Evolutionary conservation across 345 rosid species (phyloP).

Genomic region (Populus deltoides): DNA sequence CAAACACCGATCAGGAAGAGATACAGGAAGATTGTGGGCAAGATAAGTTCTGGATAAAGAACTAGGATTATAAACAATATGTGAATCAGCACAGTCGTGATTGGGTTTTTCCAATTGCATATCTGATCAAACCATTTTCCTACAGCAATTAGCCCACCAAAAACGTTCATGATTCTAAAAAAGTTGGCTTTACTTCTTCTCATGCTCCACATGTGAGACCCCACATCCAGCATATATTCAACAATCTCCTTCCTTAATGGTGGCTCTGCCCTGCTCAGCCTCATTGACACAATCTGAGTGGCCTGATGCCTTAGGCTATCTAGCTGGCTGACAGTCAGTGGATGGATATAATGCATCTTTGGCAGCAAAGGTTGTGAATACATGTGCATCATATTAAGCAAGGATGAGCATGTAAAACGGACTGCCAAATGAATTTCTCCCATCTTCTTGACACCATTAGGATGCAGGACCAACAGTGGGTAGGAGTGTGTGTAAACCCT

Average conservation of each 20-base stretch:
- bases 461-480: slow-evolving; percentile 72
- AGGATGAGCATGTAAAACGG: slow-evolving; percentile 78
- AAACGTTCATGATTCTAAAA: slow-evolving; percentile 68
- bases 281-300: slow-evolving; percentile 71
- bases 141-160: slow-evolving; percentile 57
- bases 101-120: slow-evolving; percentile 85
- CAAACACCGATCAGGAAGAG: slow-evolving; percentile 87
- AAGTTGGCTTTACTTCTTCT: slow-evolving; percentile 97
- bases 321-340: slow-evolving; percentile 68
- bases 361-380: slow-evolving; percentile 91
- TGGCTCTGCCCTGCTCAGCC: slow-evolving; percentile 84
- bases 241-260: slow-evolving; percentile 80
- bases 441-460: slow-evolving; percentile 69
- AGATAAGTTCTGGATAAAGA: slow-evolving; percentile 79
- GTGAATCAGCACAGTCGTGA: slow-evolving; percentile 74
- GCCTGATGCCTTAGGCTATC: slow-evolving; percentile 86
- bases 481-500: slow-evolving; percentile 89
- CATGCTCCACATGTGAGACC: slow-evolving; percentile 84
- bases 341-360: slow-evolving; percentile 85
- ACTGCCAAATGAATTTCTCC: slow-evolving; percentile 94
- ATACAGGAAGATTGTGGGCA: slow-evolving; percentile 87
- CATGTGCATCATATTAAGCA: slow-evolving; percentile 83
- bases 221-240: slow-evolving; percentile 95
- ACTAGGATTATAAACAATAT: slow-evolving; percentile 78
- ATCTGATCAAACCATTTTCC: slow-evolving; percentile 78